Evolutionary conservation across 768 basidiomycete genomes (phyloP).

Genomic region (Pisolithus microcarpus): DNA sequence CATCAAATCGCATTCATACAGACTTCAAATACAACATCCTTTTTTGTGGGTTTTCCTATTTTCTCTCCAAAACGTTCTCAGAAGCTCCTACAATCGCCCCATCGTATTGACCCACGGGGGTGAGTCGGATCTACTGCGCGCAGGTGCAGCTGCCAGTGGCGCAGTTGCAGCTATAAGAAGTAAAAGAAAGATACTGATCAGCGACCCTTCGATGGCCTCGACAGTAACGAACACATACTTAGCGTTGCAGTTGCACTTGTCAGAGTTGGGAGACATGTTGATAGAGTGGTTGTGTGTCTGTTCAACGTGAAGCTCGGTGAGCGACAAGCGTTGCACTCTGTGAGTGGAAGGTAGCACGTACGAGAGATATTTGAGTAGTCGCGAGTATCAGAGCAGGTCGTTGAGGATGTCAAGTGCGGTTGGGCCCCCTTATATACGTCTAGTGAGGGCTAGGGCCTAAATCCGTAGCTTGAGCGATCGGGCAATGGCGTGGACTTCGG

Average conservation of each 20-base stretch:
- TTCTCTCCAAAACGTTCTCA: background rate
- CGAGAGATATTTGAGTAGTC: background rate
- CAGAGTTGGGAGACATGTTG: background rate
- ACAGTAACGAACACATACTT: background rate
- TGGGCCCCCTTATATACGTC: background rate
- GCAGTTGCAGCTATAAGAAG: background rate
- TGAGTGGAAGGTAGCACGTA: background rate
- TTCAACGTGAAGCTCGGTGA: background rate
- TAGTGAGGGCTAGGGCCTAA: background rate
- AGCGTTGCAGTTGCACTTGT: background rate
- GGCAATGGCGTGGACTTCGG: no score
- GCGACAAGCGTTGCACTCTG: background rate
- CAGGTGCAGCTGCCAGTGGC: background rate
- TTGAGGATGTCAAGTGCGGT: background rate
- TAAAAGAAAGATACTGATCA: background rate
- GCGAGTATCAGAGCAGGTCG: background rate
- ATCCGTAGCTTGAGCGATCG: no score
- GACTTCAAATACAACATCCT: background rate
- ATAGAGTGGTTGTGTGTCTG: background rate
- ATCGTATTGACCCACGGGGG: background rate
- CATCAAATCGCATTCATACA: background rate
- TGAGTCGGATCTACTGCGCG: background rate
- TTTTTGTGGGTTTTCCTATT: background rate
- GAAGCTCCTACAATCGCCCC: background rate
- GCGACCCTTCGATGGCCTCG: background rate